Evolutionary conservation across 257 asterid species (phyloP).

Genomic region (Solanum appendiculatum): DNA sequence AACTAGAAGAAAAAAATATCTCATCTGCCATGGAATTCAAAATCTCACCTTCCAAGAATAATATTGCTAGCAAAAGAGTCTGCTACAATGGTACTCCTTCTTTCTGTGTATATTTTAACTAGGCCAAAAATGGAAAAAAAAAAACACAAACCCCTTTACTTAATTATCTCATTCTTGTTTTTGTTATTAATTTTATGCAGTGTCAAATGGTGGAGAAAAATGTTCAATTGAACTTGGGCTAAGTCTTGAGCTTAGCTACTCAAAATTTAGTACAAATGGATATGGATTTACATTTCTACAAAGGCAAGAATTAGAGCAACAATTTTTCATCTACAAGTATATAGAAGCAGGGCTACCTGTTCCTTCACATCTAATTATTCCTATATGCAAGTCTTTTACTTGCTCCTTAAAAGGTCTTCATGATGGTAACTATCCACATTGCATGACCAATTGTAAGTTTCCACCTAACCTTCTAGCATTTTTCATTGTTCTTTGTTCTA

Average conservation of each 20-base stretch:
- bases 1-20: not conserved
- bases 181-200: not conserved
- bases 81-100: not conserved
- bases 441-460: not conserved
- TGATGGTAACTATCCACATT: not conserved
- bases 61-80: not conserved
- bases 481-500: not conserved
- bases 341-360: slow-evolving; percentile 10
- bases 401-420: not conserved
- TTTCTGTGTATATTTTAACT: not conserved
- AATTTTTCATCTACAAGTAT: slow-evolving; percentile 7
- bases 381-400: slow-evolving; percentile 12
- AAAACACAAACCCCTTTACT: not conserved
- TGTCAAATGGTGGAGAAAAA: not conserved
- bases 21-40: not conserved
- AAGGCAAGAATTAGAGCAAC: slow-evolving; percentile 11
- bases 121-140: not conserved
- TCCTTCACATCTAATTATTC: slow-evolving; percentile 12
- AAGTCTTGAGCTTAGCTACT: not conserved
- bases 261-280: not conserved
- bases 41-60: not conserved
- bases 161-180: not conserved
- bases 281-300: slow-evolving; percentile 13
- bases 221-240: not conserved
- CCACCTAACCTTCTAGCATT: not conserved